Conservation (phyloP, 1,284 basidiomycete genomes). For the Flammula alnicola region DNA sequence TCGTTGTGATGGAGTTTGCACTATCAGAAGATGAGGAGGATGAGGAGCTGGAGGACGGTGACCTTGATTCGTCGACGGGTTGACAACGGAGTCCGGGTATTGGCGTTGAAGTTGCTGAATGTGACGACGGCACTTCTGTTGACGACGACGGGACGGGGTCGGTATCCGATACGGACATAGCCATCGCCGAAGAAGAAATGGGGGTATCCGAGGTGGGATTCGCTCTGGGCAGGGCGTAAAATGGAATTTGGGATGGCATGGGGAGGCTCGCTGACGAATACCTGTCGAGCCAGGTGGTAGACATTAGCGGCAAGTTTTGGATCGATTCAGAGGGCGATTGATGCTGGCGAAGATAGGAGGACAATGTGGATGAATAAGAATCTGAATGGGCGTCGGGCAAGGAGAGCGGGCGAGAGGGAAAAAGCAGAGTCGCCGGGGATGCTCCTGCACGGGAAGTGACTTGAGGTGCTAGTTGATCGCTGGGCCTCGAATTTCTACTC, state of each 20-base stretch:
- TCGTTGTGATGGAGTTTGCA: slow-evolving; percentile 4
- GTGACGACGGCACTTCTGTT: slow-evolving; percentile 3
- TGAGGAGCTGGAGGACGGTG: background rate
- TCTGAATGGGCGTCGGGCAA: slow-evolving; percentile 13
- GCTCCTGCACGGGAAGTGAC: background rate
- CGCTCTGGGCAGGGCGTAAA: slow-evolving; percentile 23
- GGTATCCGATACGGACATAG: background rate
- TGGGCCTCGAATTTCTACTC: background rate
- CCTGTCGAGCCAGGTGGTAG: slow-evolving; percentile 22
- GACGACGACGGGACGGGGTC: slow-evolving; percentile 3
- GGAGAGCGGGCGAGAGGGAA: slow-evolving; percentile 14
- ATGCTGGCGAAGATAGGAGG: slow-evolving; percentile 15
- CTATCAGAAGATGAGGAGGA: background rate
- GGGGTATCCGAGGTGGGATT: slow-evolving; percentile 5
- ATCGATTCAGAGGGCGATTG: slow-evolving; percentile 1
- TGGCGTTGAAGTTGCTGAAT: background rate
- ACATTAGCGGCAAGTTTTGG: background rate
- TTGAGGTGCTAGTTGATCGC: background rate
- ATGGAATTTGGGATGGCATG: slow-evolving; percentile 30
- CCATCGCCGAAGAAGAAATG: background rate
- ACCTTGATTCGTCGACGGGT: background rate
- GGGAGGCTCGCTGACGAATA: slow-evolving; percentile 29
- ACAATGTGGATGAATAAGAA: slow-evolving; percentile 5
- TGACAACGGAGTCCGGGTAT: too few species aligned
- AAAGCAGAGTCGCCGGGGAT: background rate